phyloP scores from a whole-genome alignment of 2,329 filamentous ascomycete species.

The Neoarthrinium moseri region DNA sequence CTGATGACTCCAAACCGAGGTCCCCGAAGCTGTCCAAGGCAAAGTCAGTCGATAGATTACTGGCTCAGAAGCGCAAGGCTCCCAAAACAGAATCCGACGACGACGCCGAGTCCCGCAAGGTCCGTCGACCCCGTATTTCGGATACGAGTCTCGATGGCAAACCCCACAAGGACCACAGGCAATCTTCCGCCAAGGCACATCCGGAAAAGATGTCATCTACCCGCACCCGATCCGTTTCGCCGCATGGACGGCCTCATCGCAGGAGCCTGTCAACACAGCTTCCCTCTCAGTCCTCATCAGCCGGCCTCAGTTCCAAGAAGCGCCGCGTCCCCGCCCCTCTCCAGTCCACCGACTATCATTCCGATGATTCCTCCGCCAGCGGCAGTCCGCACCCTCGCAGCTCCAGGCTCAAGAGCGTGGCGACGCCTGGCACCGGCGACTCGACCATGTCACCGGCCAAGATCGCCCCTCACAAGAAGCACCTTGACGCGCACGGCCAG shows the following conservation, averaged over 20 bases:
- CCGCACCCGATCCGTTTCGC: slow-evolving; percentile 56
- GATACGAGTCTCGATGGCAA: slow-evolving; percentile 39
- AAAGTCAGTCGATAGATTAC: slow-evolving; percentile 45
- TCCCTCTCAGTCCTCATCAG: slow-evolving; percentile 46
- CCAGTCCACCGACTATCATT: slow-evolving; percentile 63
- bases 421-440: slow-evolving; percentile 55
- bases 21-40: slow-evolving; percentile 44
- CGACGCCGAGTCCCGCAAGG: slow-evolving; percentile 53
- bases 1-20: slow-evolving; percentile 46
- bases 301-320: slow-evolving; percentile 59
- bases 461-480: slow-evolving; percentile 74
- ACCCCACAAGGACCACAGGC: slow-evolving; percentile 26
- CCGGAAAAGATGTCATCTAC: slow-evolving; percentile 29
- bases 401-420: slow-evolving; percentile 55
- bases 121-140: slow-evolving; percentile 51
- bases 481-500: slow-evolving; percentile 88
- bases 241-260: slow-evolving; percentile 56
- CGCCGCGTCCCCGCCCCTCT: slow-evolving; percentile 61
- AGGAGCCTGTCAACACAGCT: slow-evolving; percentile 66
- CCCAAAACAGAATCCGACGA: slow-evolving; percentile 56
- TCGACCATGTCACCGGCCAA: slow-evolving; percentile 66
- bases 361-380: slow-evolving; percentile 64
- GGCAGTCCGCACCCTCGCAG: slow-evolving; percentile 59
- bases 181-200: slow-evolving; percentile 28
- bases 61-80: slow-evolving; percentile 53